Evolutionary conservation across 805 yeast species (phyloP).

Genomic region (Kodamaea neixiangensis): DNA sequence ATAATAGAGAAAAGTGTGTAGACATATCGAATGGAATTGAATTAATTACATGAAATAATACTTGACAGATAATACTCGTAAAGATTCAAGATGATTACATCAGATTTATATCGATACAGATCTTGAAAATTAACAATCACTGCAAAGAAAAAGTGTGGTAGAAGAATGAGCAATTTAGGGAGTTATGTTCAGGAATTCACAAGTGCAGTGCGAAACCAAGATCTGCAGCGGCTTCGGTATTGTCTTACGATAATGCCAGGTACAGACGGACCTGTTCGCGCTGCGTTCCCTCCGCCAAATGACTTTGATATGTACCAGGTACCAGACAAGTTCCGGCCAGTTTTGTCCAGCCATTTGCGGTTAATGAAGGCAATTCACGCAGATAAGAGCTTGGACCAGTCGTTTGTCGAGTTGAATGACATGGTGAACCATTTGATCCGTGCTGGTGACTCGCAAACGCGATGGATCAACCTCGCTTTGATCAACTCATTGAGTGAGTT

Average conservation of each 20-base stretch:
- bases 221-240: slow-evolving; percentile 15
- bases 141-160: too few relatives aligned
- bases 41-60: too few relatives aligned
- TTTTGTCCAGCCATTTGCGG: slow-evolving; percentile 32
- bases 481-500: slow-evolving; percentile 43
- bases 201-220: slow-evolving; percentile 5
- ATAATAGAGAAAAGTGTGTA: too few relatives aligned
- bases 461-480: slow-evolving; percentile 53
- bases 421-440: slow-evolving; percentile 50
- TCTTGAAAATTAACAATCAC: too few relatives aligned
- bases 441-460: slow-evolving; percentile 52
- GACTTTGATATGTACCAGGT: slow-evolving; percentile 42
- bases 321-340: slow-evolving; percentile 39
- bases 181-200: slow-evolving; percentile 5
- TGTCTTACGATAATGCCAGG: slow-evolving; percentile 41
- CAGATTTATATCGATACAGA: too few relatives aligned
- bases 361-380: slow-evolving; percentile 37
- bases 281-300: slow-evolving; percentile 36
- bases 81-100: too few relatives aligned
- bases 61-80: too few relatives aligned
- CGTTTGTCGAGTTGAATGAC: slow-evolving; percentile 38
- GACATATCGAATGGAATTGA: too few relatives aligned
- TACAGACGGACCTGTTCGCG: slow-evolving; percentile 31
- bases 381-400: slow-evolving; percentile 32
- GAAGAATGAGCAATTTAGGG: background rate